These are phyloP conservation scores for Didymella pomorum DNA, from an alignment of 2,329 filamentous ascomycete genomes.

Conservation along the genomic window DNA sequence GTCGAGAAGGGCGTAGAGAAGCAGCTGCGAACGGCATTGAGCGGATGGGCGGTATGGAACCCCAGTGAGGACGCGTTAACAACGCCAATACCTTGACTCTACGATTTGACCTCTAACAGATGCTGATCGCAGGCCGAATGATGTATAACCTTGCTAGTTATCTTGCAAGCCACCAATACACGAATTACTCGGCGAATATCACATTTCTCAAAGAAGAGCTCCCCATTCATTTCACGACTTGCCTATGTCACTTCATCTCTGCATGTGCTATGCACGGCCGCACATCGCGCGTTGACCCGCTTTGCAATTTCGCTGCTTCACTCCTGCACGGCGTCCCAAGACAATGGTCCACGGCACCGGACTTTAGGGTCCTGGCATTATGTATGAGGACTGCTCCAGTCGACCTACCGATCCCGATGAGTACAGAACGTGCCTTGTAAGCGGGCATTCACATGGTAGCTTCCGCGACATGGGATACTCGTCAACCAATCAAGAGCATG, in stretches of 20 bases:
- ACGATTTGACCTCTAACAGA: background rate
- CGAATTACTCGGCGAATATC: background rate
- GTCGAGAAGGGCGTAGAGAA: constrained; percentile 51
- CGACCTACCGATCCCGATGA: constrained; percentile 16
- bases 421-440: constrained; percentile 22
- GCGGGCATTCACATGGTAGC: constrained; percentile 19
- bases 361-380: constrained; percentile 20
- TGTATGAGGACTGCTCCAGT: background rate
- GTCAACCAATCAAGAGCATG: constrained; percentile 27
- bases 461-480: constrained; percentile 13
- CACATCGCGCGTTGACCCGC: background rate
- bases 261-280: background rate
- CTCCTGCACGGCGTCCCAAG: constrained; percentile 17
- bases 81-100: background rate
- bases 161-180: background rate
- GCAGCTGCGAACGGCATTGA: constrained; percentile 51
- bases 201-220: background rate
- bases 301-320: background rate
- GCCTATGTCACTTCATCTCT: background rate
- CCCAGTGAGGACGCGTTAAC: background rate
- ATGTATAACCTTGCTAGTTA: background rate
- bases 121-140: background rate
- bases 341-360: constrained; percentile 27
- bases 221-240: background rate
- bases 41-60: constrained; percentile 51